Conservation (phyloP, 140 eudicot genomes). For the Stevia rebaudiana region DNA sequence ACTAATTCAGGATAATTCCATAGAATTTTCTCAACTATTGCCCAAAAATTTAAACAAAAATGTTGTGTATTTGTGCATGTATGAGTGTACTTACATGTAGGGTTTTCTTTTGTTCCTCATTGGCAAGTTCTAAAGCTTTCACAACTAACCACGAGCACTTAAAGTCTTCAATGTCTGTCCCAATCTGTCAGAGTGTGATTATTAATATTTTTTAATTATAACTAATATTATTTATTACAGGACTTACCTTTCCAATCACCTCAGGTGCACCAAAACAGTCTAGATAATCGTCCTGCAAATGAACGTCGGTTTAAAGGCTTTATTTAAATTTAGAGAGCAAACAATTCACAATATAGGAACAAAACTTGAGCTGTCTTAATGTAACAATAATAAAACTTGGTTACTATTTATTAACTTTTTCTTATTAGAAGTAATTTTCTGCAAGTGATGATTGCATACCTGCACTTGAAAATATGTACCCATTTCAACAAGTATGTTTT, state of each 20-base stretch:
- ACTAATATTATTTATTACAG: too few species aligned
- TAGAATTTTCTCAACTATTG: not conserved
- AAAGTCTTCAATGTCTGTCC: slow-evolving; percentile 68
- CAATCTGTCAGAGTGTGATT: slow-evolving; percentile 42
- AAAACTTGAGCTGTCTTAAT: too few species aligned
- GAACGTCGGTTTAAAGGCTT: slow-evolving; percentile 3
- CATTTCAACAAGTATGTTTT: slow-evolving; percentile 73
- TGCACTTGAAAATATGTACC: slow-evolving; percentile 91
- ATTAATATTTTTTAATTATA: slow-evolving; percentile 4
- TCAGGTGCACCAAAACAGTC: slow-evolving; percentile 80
- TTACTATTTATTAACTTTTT: too few species aligned
- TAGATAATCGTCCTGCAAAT: slow-evolving; percentile 71
- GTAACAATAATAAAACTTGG: too few species aligned
- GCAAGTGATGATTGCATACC: slow-evolving; percentile 33
- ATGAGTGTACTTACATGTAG: slow-evolving; percentile 17
- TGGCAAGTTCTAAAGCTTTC: slow-evolving; percentile 62
- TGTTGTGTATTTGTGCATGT: not conserved
- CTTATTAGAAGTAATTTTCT: too few species aligned
- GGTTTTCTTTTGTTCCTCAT: slow-evolving; percentile 60
- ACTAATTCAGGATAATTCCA: not conserved
- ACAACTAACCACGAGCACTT: slow-evolving; percentile 87
- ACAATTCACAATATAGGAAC: too few species aligned
- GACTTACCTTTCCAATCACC: slow-evolving; percentile 71
- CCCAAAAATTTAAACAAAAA: not conserved
- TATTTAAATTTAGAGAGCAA: too few species aligned